Conservation (phyloP, 2,329 filamentous ascomycete genomes). For the Phialocephala subalpina region DNA sequence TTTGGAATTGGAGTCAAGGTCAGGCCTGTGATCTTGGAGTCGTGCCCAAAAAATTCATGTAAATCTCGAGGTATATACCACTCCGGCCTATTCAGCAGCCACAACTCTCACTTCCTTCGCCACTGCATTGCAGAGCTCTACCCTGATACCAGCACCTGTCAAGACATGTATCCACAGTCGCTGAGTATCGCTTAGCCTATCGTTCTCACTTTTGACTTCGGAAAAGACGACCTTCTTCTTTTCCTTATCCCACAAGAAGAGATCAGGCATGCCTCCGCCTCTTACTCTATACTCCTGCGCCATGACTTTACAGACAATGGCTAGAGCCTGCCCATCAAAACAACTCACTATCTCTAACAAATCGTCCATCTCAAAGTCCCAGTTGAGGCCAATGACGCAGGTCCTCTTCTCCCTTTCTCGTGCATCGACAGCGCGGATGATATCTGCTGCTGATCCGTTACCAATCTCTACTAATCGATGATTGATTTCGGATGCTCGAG, state of each 20-base stretch:
- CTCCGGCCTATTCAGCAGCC: background rate
- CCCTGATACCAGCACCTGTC: constrained; percentile 81
- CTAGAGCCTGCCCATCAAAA: constrained; percentile 82
- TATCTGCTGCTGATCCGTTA: constrained; percentile 75
- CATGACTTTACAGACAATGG: constrained; percentile 89
- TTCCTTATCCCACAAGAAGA: constrained; percentile 77
- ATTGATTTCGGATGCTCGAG: constrained; percentile 89
- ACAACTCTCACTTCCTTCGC: constrained; percentile 43
- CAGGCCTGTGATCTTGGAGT: no score
- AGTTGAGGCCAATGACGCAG: constrained; percentile 90
- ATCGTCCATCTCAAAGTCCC: constrained; percentile 84
- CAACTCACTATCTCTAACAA: constrained; percentile 79
- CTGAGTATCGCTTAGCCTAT: constrained; percentile 94
- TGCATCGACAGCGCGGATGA: constrained; percentile 75
- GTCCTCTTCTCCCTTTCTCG: constrained; percentile 75
- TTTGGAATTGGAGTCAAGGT: no score
- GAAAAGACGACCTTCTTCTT: constrained; percentile 40
- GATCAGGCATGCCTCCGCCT: constrained; percentile 88
- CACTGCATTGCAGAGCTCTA: constrained; percentile 77
- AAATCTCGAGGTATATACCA: background rate
- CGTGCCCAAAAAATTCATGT: no score
- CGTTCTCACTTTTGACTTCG: constrained; percentile 68
- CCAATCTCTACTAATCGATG: constrained; percentile 84
- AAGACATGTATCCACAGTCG: constrained; percentile 96
- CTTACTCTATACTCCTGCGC: constrained; percentile 92